Evolutionary conservation across 73 alveolate species (phyloP).

Genomic region (Blepharisma japonicum): DNA sequence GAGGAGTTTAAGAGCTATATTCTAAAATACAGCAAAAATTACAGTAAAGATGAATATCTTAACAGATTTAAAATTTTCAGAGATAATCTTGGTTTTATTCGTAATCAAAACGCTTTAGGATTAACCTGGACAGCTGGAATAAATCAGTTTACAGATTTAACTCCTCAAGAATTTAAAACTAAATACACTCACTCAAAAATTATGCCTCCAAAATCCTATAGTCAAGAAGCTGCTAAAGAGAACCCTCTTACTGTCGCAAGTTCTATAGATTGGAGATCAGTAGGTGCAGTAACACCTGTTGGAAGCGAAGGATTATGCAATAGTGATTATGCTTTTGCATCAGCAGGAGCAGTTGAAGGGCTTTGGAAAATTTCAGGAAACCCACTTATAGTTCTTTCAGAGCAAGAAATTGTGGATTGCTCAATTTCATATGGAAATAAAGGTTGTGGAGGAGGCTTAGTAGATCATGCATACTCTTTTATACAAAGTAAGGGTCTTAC

Average conservation of each 20-base stretch:
- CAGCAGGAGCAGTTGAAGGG: constrained; percentile 49
- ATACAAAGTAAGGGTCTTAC: constrained; percentile 27
- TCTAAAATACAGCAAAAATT: not conserved
- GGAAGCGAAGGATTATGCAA: constrained; percentile 53
- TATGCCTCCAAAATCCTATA: not conserved
- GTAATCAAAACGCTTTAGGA: not conserved
- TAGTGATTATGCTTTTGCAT: constrained; percentile 56
- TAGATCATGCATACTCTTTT: constrained; percentile 65
- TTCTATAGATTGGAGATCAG: constrained; percentile 40
- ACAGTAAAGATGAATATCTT: constrained; percentile 44
- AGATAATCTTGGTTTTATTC: constrained; percentile 29
- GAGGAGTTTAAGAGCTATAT: too few relatives aligned
- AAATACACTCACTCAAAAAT: constrained; percentile 32
- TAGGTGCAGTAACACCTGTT: constrained; percentile 33
- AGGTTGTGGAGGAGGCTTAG: constrained; percentile 66
- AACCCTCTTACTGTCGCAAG: not conserved
- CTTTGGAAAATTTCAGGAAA: not conserved
- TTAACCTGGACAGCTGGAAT: constrained; percentile 30
- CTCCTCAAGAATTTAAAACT: constrained; percentile 50
- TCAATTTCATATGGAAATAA: constrained; percentile 19
- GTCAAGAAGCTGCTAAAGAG: not conserved
- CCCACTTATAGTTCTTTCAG: constrained; percentile 14
- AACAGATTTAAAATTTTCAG: constrained; percentile 35
- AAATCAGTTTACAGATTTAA: constrained; percentile 52
- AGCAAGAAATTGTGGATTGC: constrained; percentile 45